Percentiles rank a stretch among this genome's conserved stretches.
These are phyloP conservation scores for Rhizopogon rudus DNA, from an alignment of 768 basidiomycete genomes.

Conservation along the genomic window DNA sequence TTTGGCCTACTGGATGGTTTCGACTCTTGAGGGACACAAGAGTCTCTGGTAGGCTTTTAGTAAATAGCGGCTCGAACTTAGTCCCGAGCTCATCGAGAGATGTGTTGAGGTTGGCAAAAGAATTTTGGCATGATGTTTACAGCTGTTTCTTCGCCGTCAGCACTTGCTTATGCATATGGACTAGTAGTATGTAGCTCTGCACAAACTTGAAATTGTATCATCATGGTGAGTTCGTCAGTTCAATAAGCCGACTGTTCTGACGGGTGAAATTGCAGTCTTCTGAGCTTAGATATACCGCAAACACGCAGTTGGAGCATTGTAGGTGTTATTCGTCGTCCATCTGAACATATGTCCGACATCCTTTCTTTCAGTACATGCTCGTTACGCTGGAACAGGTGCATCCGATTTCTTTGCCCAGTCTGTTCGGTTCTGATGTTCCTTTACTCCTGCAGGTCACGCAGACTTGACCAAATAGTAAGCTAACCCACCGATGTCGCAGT, in stretches of 20 bases:
- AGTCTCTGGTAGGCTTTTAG: too few relatives aligned
- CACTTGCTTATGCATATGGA: too few relatives aligned
- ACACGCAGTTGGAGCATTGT: slow-evolving; percentile 95
- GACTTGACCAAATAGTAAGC: slow-evolving; percentile 94
- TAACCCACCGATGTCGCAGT: neutral
- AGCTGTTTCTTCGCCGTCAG: too few relatives aligned
- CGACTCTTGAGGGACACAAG: too few relatives aligned
- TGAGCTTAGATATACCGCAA: slow-evolving; percentile 92
- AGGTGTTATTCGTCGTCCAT: slow-evolving; percentile 28
- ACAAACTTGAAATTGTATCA: slow-evolving; percentile 4
- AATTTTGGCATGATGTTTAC: too few relatives aligned
- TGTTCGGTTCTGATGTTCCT: slow-evolving; percentile 8
- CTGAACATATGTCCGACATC: slow-evolving; percentile 10
- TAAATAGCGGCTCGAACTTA: too few relatives aligned
- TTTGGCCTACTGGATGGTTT: too few relatives aligned
- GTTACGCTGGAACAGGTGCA: slow-evolving; percentile 93
- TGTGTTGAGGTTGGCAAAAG: too few relatives aligned
- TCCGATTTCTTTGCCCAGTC: slow-evolving; percentile 7
- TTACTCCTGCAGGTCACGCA: slow-evolving; percentile 67
- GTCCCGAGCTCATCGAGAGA: too few relatives aligned
- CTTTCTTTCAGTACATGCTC: slow-evolving; percentile 70
- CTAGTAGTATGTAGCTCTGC: too few relatives aligned
- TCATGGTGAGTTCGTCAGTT: slow-evolving; percentile 17
- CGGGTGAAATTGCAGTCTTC: slow-evolving; percentile 52
- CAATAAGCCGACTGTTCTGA: neutral